Evolutionary conservation across 1,284 basidiomycete species (phyloP).

Genomic region (Ceratobasidium sp.): DNA sequence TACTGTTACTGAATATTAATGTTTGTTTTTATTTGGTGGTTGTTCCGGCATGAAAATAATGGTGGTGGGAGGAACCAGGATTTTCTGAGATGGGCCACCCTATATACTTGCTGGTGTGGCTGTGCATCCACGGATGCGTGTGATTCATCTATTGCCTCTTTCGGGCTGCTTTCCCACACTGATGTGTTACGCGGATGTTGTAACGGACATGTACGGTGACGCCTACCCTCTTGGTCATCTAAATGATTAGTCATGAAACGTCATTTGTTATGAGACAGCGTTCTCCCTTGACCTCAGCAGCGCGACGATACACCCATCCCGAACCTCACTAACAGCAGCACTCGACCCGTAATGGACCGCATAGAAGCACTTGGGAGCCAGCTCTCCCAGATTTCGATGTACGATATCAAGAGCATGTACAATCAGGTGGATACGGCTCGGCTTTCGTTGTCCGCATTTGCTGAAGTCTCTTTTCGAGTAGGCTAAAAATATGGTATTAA

Average conservation of each 20-base stretch:
- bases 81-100: too few species aligned
- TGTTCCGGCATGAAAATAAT: too few species aligned
- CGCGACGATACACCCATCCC: constrained; percentile 18
- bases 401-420: constrained; percentile 94
- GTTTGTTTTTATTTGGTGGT: too few species aligned
- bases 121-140: too few species aligned
- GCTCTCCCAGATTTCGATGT: constrained; percentile 82
- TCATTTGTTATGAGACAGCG: too few species aligned
- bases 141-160: too few species aligned
- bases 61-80: too few species aligned
- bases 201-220: too few species aligned
- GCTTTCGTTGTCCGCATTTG: neutral
- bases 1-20: too few species aligned
- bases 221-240: neutral
- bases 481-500: constrained; percentile 92
- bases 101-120: too few species aligned
- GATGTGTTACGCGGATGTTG: too few species aligned
- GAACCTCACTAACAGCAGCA: neutral
- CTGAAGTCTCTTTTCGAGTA: constrained; percentile 51
- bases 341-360: constrained; percentile 50
- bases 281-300: constrained; percentile 39
- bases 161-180: too few species aligned
- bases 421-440: constrained; percentile 70
- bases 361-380: constrained; percentile 74
- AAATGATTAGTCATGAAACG: constrained; percentile 6